Conservation (phyloP, 495 filamentous ascomycete genomes). For the Terfezia claveryi region DNA sequence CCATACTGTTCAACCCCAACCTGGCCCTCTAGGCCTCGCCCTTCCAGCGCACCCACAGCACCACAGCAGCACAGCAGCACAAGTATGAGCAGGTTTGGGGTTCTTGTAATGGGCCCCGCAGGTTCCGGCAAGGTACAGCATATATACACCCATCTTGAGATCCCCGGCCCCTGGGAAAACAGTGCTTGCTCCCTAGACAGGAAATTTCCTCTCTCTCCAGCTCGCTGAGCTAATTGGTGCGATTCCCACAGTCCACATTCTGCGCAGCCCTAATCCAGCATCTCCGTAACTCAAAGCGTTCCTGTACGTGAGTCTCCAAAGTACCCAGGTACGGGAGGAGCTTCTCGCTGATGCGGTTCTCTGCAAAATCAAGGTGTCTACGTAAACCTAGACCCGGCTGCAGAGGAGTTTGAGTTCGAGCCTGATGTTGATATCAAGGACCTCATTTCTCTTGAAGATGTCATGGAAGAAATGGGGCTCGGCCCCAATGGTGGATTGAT, state of each 20-base stretch:
- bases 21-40: not conserved
- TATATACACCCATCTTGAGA: not conserved
- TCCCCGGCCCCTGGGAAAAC: no score
- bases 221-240: not conserved
- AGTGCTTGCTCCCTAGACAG: not conserved
- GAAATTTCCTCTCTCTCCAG: not conserved
- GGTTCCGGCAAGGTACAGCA: constrained; percentile 56
- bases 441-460: constrained; percentile 85
- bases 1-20: no score
- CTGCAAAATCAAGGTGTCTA: constrained; percentile 38
- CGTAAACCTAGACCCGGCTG: constrained; percentile 92
- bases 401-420: constrained; percentile 73
- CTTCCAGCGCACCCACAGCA: not conserved
- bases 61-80: constrained; percentile 11
- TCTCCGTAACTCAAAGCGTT: constrained; percentile 66
- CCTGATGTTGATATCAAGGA: constrained; percentile 96
- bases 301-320: constrained; percentile 25
- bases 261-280: constrained; percentile 84
- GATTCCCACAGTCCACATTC: constrained; percentile 52
- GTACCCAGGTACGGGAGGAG: not conserved
- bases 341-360: not conserved
- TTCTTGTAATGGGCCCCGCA: constrained; percentile 84
- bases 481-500: constrained; percentile 92
- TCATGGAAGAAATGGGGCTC: constrained; percentile 88
- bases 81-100: constrained; percentile 77